Percentiles rank a stretch among this genome's conserved stretches.
Evolutionary conservation across 2,329 filamentous ascomycete species (phyloP).

Genomic region (Mycosphaerella sp.): DNA sequence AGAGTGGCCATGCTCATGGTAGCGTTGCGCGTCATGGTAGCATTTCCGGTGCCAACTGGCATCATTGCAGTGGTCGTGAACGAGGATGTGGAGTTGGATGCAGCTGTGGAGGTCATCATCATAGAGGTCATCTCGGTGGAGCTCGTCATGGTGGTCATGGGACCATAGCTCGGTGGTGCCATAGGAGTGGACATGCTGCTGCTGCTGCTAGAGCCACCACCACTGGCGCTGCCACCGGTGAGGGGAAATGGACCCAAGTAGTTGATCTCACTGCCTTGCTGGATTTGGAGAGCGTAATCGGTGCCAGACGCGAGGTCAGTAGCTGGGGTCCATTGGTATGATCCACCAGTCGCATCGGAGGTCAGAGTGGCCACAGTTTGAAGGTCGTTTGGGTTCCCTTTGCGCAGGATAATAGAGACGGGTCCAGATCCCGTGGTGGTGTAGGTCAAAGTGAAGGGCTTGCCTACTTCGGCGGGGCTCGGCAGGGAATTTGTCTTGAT

Average conservation of each 20-base stretch:
- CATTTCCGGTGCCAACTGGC: constrained; percentile 21
- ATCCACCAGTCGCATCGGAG: constrained; percentile 18
- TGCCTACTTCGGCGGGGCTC: constrained; percentile 43
- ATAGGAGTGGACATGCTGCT: constrained; percentile 28
- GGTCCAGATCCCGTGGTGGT: constrained; percentile 32
- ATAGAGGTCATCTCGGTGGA: background rate
- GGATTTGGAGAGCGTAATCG: constrained; percentile 56
- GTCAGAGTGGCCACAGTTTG: constrained; percentile 40
- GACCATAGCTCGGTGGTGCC: background rate
- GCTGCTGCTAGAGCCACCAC: constrained; percentile 17
- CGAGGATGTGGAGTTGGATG: constrained; percentile 6
- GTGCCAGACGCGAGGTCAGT: constrained; percentile 37
- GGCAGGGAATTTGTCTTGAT: constrained; percentile 28
- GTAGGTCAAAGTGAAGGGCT: constrained; percentile 31
- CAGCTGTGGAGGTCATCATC: constrained; percentile 8
- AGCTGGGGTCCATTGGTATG: constrained; percentile 46
- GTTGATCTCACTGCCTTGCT: constrained; percentile 48
- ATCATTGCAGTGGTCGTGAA: constrained; percentile 17
- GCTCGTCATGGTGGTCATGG: no score
- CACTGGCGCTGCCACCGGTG: constrained; percentile 27
- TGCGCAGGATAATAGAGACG: constrained; percentile 51
- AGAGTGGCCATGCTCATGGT: constrained; percentile 25
- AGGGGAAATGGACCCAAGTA: constrained; percentile 50
- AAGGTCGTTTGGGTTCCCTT: constrained; percentile 47
- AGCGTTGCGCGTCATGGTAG: constrained; percentile 25